Base-by-base conservation (phyloP, 2,329 filamentous ascomycete species). In the Ceratocystis lukuohia region DNA sequence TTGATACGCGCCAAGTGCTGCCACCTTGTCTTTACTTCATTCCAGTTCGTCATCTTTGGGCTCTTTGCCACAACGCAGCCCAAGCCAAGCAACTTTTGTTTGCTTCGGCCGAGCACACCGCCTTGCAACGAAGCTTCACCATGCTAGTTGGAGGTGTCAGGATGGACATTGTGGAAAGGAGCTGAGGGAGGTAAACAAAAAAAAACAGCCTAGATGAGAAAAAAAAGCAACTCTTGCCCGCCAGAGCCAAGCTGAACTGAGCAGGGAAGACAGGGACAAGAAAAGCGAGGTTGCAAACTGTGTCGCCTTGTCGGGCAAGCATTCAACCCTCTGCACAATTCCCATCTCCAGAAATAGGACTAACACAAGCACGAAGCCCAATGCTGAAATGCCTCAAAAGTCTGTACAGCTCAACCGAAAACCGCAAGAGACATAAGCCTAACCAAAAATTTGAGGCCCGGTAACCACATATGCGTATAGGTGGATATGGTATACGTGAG, bases 401-500 rank as follows among this genome's bases (percentile, higher is more conserved):
- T 59, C 25, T 7, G 28, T 59, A 59, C 25, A 33, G 53, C 33
- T 37, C 53, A 59, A 33, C 28, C 3, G 5, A 33, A 20, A 15
- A 25, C 2, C 53, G 22, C 53, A 22, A 57, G 53, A 33, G 10
- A 57, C 20, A 3, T 8, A 22, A 30, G 28, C 28, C 53, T 28
- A 17, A 7, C 12, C n/a, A 8, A 33, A 15, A 6, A 17, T n/a
- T 59, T 59, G 53, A 59, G 53, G 25, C 53, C 53, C 53, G 53
- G 53, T 25, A 33, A 25, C 7, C 53, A 25, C 28, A 33, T 37
- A 33, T 59, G 53, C 53, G 17, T 33, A n/a, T 2, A 59, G 7
- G 53, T 59, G 53, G 28, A 12, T 59, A 59, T 50, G 28, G 28
- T 22, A 59, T 59, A n/a, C 33, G 53, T 59, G 53, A 59, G n/a